Conservation (phyloP, 2,329 filamentous ascomycete genomes). For the Aspergillus oerlinghausenensis region DNA sequence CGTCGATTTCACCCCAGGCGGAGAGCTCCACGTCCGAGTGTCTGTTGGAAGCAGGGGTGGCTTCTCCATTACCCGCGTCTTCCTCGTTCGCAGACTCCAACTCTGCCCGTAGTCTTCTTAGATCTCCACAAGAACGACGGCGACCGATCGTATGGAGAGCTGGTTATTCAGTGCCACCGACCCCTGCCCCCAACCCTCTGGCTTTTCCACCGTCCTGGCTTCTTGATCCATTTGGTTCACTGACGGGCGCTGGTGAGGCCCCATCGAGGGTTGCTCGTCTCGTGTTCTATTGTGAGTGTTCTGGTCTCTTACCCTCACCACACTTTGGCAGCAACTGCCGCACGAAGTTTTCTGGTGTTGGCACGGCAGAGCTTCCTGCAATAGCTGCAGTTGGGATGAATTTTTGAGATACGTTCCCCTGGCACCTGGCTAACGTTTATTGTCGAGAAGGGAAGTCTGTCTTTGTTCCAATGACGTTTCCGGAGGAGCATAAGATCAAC, state of each 20-base stretch:
- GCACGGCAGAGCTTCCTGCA: background rate
- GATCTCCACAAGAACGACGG: conserved; percentile 7
- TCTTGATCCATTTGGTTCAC: conserved; percentile 32
- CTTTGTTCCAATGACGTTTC: conserved; percentile 38
- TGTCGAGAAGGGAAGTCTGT: conserved; percentile 25
- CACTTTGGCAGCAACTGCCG: background rate
- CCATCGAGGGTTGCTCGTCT: conserved; percentile 25
- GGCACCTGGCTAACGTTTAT: conserved; percentile 13
- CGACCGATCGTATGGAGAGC: conserved; percentile 17
- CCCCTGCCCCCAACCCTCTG: conserved; percentile 13
- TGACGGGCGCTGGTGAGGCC: conserved; percentile 24
- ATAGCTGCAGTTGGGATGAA: background rate
- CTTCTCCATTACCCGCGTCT: conserved; percentile 10
- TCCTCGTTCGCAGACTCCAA: conserved; percentile 4
- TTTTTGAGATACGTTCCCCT: background rate
- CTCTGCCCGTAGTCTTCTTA: background rate
- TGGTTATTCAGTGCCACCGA: conserved; percentile 11
- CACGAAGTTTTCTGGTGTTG: background rate
- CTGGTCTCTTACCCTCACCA: background rate
- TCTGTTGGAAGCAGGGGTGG: conserved; percentile 10
- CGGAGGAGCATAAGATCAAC: conserved; percentile 25
- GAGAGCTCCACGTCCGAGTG: conserved; percentile 11
- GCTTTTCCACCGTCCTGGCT: conserved; percentile 22
- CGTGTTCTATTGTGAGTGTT: conserved; percentile 31
- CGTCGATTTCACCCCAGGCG: conserved; percentile 3